Evolutionary conservation across 2,329 filamentous ascomycete species (phyloP), one percentile per base, ranked within the genome.

Genomic region (Cladorrhinum sp.): DNA sequence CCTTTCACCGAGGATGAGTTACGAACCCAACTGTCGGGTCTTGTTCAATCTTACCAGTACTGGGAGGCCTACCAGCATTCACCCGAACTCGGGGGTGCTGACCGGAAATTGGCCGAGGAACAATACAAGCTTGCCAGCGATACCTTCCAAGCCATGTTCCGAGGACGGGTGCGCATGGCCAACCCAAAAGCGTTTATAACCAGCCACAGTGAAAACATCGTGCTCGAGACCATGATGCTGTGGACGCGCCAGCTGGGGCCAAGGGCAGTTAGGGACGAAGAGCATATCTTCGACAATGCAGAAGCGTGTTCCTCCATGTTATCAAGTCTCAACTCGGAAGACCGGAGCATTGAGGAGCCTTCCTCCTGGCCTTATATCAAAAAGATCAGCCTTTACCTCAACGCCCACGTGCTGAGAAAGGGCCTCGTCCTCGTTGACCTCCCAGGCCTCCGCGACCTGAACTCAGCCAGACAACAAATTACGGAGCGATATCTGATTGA

Each of bases 361-460:
- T 68, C 70, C 2, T 52, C 66, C 1, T 81, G 79, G 79, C 79
- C 79, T 0, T 80, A 75, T 41, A 77, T 81, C 20, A 70, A 70
- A 36, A 80, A 76, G 59, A 73, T 80, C 38, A 80, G 78, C 54
- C 77, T 82, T 0, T 77, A 70, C 45, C 62, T 76, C 10, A 76
- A 77, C 13, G 74, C 79, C 0, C 68, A 79, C 61, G 79, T 82
- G 18, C 65, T 82, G 8, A 79, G 77, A 59, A 78, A 75, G 57
- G 80, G 79, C 0, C 71, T 82, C 1, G 67, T 81, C 3, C 71
- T 82, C 6, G 79, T 79, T 0, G 79, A 82, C 60, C 73, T 82
- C 18, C 79, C 79, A 24, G 78, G 79, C 0, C 75, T 82, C 8
- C 78, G 76, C 0, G 79, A 82, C 65, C 58, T 76, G 24, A 81